Evolutionary conservation across 805 yeast species (phyloP).

Genomic region (Metschnikowia lunata): DNA sequence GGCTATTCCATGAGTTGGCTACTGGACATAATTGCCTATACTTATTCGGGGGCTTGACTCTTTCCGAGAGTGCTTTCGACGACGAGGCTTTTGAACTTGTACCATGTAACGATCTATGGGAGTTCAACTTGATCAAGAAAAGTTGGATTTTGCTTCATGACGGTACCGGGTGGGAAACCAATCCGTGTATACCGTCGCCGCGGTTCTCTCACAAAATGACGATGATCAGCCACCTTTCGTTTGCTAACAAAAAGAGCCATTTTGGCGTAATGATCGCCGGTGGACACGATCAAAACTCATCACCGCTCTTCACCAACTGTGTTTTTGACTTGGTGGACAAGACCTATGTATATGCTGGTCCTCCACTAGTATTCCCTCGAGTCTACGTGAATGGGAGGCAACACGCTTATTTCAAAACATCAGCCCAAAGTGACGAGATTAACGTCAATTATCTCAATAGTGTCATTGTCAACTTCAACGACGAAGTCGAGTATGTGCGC

Average conservation of each 20-base stretch:
- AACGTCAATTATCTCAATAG: constrained; percentile 32
- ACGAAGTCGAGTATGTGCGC: constrained; percentile 17
- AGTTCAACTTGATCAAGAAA: constrained; percentile 48
- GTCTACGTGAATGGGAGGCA: background rate
- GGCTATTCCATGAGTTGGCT: constrained; percentile 59
- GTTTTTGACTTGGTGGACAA: constrained; percentile 45
- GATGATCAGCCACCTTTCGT: constrained; percentile 33
- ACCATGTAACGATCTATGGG: constrained; percentile 68
- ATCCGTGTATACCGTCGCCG: constrained; percentile 25
- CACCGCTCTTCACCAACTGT: constrained; percentile 29
- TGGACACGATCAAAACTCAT: constrained; percentile 41
- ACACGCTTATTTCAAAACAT: constrained; percentile 3
- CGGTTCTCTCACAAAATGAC: constrained; percentile 55
- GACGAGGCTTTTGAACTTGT: constrained; percentile 25
- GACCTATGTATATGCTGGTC: constrained; percentile 23
- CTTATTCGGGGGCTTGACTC: constrained; percentile 60
- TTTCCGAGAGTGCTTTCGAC: constrained; percentile 19
- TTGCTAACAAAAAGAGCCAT: constrained; percentile 36
- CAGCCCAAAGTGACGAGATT: constrained; percentile 12
- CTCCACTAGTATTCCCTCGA: constrained; percentile 12
- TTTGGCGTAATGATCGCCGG: constrained; percentile 52
- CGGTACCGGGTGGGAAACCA: constrained; percentile 23
- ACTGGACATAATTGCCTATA: constrained; percentile 49
- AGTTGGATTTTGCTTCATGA: constrained; percentile 52
- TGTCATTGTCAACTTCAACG: constrained; percentile 30